phyloP scores from a whole-genome alignment of 306 rosid genomes.

The Vigna trinervia region DNA sequence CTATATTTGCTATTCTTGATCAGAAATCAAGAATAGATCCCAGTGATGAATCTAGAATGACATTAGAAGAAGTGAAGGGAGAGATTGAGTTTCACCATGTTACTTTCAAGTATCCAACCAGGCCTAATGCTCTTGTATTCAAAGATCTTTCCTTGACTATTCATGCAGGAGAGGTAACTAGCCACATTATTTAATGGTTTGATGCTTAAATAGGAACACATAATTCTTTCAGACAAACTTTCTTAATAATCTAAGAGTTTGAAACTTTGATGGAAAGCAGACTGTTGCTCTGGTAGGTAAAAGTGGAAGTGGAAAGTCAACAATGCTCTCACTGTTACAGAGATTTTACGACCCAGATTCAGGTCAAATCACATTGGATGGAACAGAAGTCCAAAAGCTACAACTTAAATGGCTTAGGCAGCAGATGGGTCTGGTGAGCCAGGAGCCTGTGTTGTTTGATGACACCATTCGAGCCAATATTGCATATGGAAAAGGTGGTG shows the following conservation, averaged over 20 bases:
- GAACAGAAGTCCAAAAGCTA: constrained; percentile 55
- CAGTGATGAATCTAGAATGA: constrained; percentile 58
- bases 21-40: constrained; percentile 68
- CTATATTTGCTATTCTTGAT: constrained; percentile 73
- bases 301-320: constrained; percentile 83
- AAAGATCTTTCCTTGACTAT: constrained; percentile 67
- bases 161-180: constrained; percentile 70
- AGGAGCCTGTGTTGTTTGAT: constrained; percentile 68
- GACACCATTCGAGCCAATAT: constrained; percentile 66
- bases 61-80: constrained; percentile 61
- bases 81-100: constrained; percentile 66
- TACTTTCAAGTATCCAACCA: constrained; percentile 73
- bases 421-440: constrained; percentile 77
- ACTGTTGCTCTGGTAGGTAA: constrained; percentile 77
- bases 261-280: constrained; percentile 40
- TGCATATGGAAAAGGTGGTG: constrained; percentile 72
- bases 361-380: constrained; percentile 67
- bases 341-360: constrained; percentile 77
- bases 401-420: constrained; percentile 70
- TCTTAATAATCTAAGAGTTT: constrained; percentile 10
- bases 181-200: no score
- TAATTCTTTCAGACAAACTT: not conserved
- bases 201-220: not conserved
- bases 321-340: constrained; percentile 59
- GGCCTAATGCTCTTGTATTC: constrained; percentile 68